Base-by-base conservation (phyloP, 2,329 filamentous ascomycete species). In the Cercospora sp. region DNA sequence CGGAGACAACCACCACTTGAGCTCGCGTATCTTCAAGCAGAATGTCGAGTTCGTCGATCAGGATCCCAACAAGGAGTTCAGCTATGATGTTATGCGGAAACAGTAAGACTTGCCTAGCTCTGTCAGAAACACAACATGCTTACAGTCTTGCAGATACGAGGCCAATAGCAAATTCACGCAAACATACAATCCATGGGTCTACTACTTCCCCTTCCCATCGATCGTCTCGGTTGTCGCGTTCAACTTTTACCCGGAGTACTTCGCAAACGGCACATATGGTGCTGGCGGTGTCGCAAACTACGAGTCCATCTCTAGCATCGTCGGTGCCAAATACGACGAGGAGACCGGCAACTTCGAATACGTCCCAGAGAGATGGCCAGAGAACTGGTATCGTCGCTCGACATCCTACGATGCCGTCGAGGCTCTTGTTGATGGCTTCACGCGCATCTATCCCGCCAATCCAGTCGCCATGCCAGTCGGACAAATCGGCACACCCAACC, bases 181-280 rank as follows among this genome's bases (percentile, higher is more conserved):
- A 31, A 62, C 69, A 58, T 71, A 76, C 72, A 77, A 76, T 69
- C 75, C 75, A n/a, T 77, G 70, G 65, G 67, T 78, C 48, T 77
- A 77, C 69, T 76, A 74, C 67, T 77, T 77, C 67, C 74, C 75
- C 6, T 77, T 78, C 72, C 76, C 75, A 45, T 73, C 71, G 12
- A 77, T 77, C 57, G 75, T 77, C 64, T 68, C 68, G 6, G 65
- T 75, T 2, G 75, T 70, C 16, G 75, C 74, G 1, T 77, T 73
- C 69, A 72, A 72, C 31, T 76, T 77, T 69, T 76, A 76, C 69
- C 73, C 75, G 1, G 67, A 74, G 5, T 76, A 75, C 67, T 77
- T 76, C 78, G 77, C 75, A 33, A 80, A 80, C 69, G 76, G 77
- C 20, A 80, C 78, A 13, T 79, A 78, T 66, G 77, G 75, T 18